Conservation (phyloP, 2,329 filamentous ascomycete genomes). For the Hortaea werneckii region DNA sequence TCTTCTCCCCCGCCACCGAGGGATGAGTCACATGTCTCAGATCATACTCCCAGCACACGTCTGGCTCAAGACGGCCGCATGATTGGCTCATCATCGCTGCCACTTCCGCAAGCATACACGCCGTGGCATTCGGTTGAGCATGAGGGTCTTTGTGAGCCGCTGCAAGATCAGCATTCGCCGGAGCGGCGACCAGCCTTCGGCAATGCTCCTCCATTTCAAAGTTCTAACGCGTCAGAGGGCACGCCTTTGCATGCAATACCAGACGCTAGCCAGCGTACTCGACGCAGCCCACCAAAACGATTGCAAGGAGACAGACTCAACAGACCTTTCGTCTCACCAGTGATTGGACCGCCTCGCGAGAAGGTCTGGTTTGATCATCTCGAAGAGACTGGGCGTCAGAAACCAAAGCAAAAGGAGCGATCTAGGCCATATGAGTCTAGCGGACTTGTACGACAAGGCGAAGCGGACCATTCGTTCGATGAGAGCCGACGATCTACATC, state of each 20-base stretch:
- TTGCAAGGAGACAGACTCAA: conserved; percentile 6
- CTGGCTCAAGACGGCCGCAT: background rate
- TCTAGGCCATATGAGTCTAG: conserved; percentile 1
- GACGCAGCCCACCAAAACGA: conserved; percentile 11
- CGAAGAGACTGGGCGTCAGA: conserved; percentile 8
- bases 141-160: background rate
- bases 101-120: background rate
- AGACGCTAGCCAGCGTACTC: conserved; percentile 7
- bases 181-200: conserved; percentile 4
- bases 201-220: conserved; percentile 4
- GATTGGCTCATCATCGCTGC: background rate
- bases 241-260: conserved; percentile 19
- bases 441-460: conserved; percentile 16
- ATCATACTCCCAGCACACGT: conserved; percentile 12
- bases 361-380: conserved; percentile 23
- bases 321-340: conserved; percentile 22
- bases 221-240: conserved; percentile 6
- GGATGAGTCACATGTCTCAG: conserved; percentile 11
- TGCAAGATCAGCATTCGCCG: background rate
- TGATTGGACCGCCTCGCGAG: conserved; percentile 10
- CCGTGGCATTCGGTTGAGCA: background rate
- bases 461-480: conserved; percentile 15
- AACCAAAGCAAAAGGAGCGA: conserved; percentile 2
- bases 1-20: conserved; percentile 19
- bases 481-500: conserved; percentile 13